Evolutionary conservation across 805 yeast species (phyloP).

Genomic region (Komagataella pastoris): DNA sequence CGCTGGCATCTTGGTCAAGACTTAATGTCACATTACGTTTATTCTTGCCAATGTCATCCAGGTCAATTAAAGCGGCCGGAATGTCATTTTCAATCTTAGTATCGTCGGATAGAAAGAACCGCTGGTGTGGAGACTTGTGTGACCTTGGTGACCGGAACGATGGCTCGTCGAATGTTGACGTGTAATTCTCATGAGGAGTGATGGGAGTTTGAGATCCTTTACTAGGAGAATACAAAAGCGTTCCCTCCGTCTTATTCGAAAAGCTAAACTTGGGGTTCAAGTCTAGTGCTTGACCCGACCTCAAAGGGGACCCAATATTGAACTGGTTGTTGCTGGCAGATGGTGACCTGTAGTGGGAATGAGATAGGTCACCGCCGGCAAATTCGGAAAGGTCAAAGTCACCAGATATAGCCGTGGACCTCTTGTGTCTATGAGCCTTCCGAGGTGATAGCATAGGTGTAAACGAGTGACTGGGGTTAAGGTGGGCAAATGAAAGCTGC

Average conservation of each 20-base stretch:
- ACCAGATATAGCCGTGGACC: constrained; percentile 84
- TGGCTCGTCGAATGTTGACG: neutral
- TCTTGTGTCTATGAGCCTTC: constrained; percentile 63
- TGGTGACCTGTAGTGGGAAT: constrained; percentile 4
- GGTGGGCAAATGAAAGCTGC: neutral
- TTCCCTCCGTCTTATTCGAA: neutral
- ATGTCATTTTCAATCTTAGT: neutral
- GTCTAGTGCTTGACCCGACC: neutral
- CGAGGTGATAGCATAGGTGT: constrained; percentile 6
- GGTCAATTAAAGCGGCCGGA: neutral
- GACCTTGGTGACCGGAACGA: neutral
- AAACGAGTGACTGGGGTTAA: neutral
- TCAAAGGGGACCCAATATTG: neutral
- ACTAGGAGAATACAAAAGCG: neutral
- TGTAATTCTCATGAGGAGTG: neutral
- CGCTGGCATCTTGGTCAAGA: neutral
- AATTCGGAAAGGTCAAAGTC: constrained; percentile 42
- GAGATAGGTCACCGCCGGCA: neutral
- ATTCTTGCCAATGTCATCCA: neutral
- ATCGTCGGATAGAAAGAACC: neutral
- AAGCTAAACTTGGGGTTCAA: neutral
- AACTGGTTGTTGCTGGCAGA: neutral
- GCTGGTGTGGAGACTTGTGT: neutral
- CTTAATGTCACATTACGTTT: neutral
- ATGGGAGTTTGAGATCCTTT: neutral